Conservation (phyloP, 1,284 basidiomycete species). For the Trichosporon sp. region DNA sequence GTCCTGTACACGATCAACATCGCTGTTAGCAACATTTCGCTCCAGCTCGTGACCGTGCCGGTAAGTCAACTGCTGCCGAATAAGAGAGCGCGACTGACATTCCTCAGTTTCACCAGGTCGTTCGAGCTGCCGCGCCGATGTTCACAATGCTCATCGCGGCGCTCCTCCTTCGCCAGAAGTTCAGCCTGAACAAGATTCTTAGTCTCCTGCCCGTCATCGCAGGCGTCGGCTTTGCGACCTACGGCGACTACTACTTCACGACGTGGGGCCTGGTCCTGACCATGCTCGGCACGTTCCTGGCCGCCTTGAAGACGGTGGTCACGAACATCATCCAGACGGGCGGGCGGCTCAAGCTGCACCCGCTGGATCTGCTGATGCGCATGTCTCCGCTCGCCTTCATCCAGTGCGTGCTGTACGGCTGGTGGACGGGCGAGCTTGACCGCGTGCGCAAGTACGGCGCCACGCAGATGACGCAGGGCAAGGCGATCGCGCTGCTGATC, state of each 20-base stretch:
- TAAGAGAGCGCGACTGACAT: neutral
- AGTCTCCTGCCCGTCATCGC: slow-evolving; percentile 80
- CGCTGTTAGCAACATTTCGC: slow-evolving; percentile 80
- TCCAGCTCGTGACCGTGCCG: slow-evolving; percentile 82
- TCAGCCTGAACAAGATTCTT: slow-evolving; percentile 57
- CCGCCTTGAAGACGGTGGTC: slow-evolving; percentile 83
- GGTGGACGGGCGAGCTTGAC: slow-evolving; percentile 71
- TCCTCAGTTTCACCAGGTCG: slow-evolving; percentile 83
- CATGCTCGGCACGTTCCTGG: slow-evolving; percentile 77
- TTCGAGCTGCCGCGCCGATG: slow-evolving; percentile 83
- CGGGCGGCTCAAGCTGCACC: slow-evolving; percentile 56
- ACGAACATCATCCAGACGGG: slow-evolving; percentile 70
- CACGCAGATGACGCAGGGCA: slow-evolving; percentile 55
- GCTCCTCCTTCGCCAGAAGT: slow-evolving; percentile 49
- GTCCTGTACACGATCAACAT: slow-evolving; percentile 87
- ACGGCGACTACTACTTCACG: slow-evolving; percentile 86
- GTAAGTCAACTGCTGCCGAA: slow-evolving; percentile 54
- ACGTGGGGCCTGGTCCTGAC: slow-evolving; percentile 75
- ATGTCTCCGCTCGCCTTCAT: slow-evolving; percentile 84
- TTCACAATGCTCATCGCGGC: slow-evolving; percentile 78
- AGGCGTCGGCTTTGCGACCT: slow-evolving; percentile 91
- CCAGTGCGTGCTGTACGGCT: slow-evolving; percentile 72
- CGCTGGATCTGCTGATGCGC: slow-evolving; percentile 75
- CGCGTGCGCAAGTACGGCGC: slow-evolving; percentile 57
- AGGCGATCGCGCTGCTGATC: slow-evolving; percentile 59